Evolutionary conservation across 176 grass and related monocot species (phyloP), one percentile per base, ranked within the genome.

Genomic region (Urochloa ruziziensis): DNA sequence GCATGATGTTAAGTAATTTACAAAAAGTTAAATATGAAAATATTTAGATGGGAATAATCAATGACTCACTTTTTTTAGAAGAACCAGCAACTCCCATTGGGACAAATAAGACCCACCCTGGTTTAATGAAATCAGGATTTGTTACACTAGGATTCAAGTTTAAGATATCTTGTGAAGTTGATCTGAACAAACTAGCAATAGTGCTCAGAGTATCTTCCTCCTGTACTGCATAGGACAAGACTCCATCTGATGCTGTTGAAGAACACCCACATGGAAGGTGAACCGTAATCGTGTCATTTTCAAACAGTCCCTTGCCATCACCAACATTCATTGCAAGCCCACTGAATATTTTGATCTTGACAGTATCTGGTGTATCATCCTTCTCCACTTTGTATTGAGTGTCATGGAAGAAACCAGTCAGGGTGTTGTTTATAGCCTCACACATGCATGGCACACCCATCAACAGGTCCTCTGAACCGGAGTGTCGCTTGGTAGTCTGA

Each of bases 201-300:
- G 16, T 75, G n/a, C 57, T 35, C 7, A 91, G 73, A n/a, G 89
- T 91, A 76, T 91, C 92, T n/a, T 3, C 17, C 4, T 27, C n/a
- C 67, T 91, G 54, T 53, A 91, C 92, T 7, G 77, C 56, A 49
- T 91, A 91, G 11, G 86, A 82, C 52, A 93, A 11, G 13, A 93
- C 85, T 14, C 54, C 78, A n/a, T 78, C 42, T 37, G 77, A 3
- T 10, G 83, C 40, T 62, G 77, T 70, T 11, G 51, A 83, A 59
- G 80, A 89, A 70, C 92, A 94, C 0, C 86, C 81, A 5, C 92
- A 94, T 9, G 82, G 80, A 35, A 94, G 65, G 66, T 82, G 80
- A 70, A 87, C 73, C 1, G 54, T 75, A 48, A 82, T 70, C 0
- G 2, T 79, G 0, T 16, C 2, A 1, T 0, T 5, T 2, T 7